phyloP scores from a whole-genome alignment of 2,329 filamentous ascomycete genomes.

The Emericellopsis atlantica region DNA sequence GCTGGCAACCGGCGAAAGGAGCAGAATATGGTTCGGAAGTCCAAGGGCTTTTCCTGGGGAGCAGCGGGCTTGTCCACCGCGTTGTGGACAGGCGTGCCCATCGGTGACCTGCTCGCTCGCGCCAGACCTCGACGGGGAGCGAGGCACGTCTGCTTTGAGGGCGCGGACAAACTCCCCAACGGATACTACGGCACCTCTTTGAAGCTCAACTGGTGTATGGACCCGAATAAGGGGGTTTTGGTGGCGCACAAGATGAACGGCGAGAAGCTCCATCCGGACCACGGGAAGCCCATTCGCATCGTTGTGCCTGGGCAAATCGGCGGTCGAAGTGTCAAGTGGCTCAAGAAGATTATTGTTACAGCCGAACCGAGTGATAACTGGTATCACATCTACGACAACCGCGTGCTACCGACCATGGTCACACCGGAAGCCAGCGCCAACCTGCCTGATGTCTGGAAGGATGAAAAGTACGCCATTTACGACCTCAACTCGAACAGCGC shows the following conservation, averaged over 20 bases:
- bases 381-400: slow-evolving; percentile 93
- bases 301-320: slow-evolving; percentile 88
- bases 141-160: slow-evolving; percentile 81
- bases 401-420: slow-evolving; percentile 77
- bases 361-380: slow-evolving; percentile 75
- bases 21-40: slow-evolving; percentile 81
- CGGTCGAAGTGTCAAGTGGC: slow-evolving; percentile 85
- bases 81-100: slow-evolving; percentile 71
- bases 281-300: slow-evolving; percentile 71
- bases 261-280: slow-evolving; percentile 65
- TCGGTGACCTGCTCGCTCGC: slow-evolving; percentile 56
- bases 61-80: slow-evolving; percentile 78
- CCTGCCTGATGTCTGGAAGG: slow-evolving; percentile 67
- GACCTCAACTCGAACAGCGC: slow-evolving; percentile 83
- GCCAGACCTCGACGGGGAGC: slow-evolving; percentile 59
- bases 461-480: slow-evolving; percentile 87
- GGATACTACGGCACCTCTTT: slow-evolving; percentile 81
- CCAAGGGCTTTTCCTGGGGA: slow-evolving; percentile 92
- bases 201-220: slow-evolving; percentile 80
- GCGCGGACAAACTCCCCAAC: slow-evolving; percentile 78
- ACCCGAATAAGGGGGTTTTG: slow-evolving; percentile 73
- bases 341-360: slow-evolving; percentile 70
- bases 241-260: slow-evolving; percentile 88
- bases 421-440: slow-evolving; percentile 68
- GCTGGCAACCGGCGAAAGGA: slow-evolving; percentile 88